These are phyloP conservation scores for Pichia gijzeniarum DNA, from an alignment of 805 yeast species.

Conservation along the genomic window DNA sequence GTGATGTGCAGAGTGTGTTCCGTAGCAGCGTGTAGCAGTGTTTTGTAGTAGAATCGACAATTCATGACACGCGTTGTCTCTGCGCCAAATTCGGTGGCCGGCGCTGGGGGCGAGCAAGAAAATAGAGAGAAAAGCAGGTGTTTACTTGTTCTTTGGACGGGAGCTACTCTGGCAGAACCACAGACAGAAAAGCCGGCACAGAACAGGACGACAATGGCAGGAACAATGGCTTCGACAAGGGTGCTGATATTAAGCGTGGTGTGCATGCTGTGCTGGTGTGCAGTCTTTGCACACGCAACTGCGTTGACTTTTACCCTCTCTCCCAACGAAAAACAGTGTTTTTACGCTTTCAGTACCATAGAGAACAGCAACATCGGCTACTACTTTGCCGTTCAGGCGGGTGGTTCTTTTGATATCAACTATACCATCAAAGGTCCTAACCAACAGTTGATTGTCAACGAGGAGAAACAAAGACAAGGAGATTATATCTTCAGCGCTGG, in stretches of 20 bases:
- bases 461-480: conserved; percentile 66
- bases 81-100: too few species aligned
- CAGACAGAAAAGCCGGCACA: too few species aligned
- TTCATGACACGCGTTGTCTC: too few species aligned
- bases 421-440: conserved; percentile 56
- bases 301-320: conserved; percentile 69
- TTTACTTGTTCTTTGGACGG: too few species aligned
- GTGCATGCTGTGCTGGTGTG: background rate
- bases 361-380: conserved; percentile 58
- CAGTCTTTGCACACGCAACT: conserved; percentile 27
- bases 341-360: conserved; percentile 58
- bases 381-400: conserved; percentile 78
- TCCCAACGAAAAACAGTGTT: conserved; percentile 72
- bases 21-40: background rate
- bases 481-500: conserved; percentile 69
- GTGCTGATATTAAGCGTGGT: background rate
- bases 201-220: background rate
- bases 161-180: too few species aligned
- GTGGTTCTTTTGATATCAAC: conserved; percentile 76
- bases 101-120: too few species aligned
- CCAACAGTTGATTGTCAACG: conserved; percentile 45
- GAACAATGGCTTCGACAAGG: too few species aligned
- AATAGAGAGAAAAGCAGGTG: too few species aligned
- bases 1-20: conserved; percentile 3
- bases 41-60: background rate